phyloP scores from a whole-genome alignment of 2,329 filamentous ascomycete genomes.

The Colletotrichum theobromicola region DNA sequence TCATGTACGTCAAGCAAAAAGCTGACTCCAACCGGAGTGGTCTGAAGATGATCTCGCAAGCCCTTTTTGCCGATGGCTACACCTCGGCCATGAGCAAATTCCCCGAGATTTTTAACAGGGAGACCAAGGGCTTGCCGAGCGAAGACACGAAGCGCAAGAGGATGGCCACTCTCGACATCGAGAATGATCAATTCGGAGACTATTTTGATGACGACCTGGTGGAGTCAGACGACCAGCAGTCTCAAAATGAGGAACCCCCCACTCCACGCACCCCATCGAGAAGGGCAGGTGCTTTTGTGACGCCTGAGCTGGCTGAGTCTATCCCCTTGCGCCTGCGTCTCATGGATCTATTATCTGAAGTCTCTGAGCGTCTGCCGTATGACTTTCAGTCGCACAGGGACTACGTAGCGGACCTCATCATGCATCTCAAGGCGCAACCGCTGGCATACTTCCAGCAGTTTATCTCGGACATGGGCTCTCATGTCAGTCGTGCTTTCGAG shows the following conservation, averaged over 20 bases:
- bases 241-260: constrained; percentile 41
- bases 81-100: constrained; percentile 59
- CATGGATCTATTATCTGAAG: constrained; percentile 59
- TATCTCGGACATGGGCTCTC: constrained; percentile 32
- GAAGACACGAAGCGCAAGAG: constrained; percentile 56
- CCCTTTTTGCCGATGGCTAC: constrained; percentile 70
- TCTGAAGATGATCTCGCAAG: constrained; percentile 63
- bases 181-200: constrained; percentile 65
- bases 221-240: constrained; percentile 44
- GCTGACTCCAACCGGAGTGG: constrained; percentile 49
- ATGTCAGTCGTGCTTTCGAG: constrained; percentile 1
- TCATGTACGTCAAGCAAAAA: constrained; percentile 58
- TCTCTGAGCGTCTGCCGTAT: constrained; percentile 49
- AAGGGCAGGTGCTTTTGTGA: constrained; percentile 35
- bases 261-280: constrained; percentile 19
- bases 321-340: constrained; percentile 67
- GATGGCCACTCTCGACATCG: constrained; percentile 55
- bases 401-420: constrained; percentile 64
- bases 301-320: constrained; percentile 54
- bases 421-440: constrained; percentile 62
- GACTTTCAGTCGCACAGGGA: constrained; percentile 48
- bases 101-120: constrained; percentile 70
- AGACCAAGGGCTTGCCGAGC: constrained; percentile 54
- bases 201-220: constrained; percentile 55
- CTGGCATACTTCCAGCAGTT: constrained; percentile 63